Evolutionary conservation across 768 basidiomycete genomes (phyloP).

Genomic region (Lactifluus volemus): DNA sequence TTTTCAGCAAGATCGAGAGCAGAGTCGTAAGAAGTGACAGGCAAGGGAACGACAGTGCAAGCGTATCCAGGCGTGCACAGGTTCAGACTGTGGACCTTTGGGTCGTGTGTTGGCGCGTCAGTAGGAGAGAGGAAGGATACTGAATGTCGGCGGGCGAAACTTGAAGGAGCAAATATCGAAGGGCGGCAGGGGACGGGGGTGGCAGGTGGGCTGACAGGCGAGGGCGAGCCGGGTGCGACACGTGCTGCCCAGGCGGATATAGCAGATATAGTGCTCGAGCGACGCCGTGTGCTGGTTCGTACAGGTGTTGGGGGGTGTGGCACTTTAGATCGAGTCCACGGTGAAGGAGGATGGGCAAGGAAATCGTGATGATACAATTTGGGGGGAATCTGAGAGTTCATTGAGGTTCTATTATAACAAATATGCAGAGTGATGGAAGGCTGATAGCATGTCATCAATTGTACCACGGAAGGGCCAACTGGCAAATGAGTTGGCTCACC

Average conservation of each 20-base stretch:
- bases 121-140: constrained; percentile 39
- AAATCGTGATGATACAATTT: constrained; percentile 22
- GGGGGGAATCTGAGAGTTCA: neutral
- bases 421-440: neutral
- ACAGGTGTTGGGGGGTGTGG: constrained; percentile 17
- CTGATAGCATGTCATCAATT: neutral
- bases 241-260: too few species aligned
- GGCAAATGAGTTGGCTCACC: neutral
- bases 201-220: constrained; percentile 28
- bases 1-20: neutral
- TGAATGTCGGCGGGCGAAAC: constrained; percentile 32
- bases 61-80: constrained; percentile 58
- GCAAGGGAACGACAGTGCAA: constrained; percentile 44
- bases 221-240: constrained; percentile 64
- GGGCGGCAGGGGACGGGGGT: constrained; percentile 26
- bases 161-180: constrained; percentile 16
- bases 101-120: constrained; percentile 40
- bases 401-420: neutral
- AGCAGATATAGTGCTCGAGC: constrained; percentile 36
- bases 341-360: constrained; percentile 25
- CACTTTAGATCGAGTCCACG: constrained; percentile 24
- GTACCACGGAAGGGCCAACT: neutral
- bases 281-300: constrained; percentile 8
- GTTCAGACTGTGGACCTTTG: constrained; percentile 42
- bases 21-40: constrained; percentile 3